phyloP scores from a whole-genome alignment of 2,329 filamentous ascomycete species.

The Fusarium azukiicola region DNA sequence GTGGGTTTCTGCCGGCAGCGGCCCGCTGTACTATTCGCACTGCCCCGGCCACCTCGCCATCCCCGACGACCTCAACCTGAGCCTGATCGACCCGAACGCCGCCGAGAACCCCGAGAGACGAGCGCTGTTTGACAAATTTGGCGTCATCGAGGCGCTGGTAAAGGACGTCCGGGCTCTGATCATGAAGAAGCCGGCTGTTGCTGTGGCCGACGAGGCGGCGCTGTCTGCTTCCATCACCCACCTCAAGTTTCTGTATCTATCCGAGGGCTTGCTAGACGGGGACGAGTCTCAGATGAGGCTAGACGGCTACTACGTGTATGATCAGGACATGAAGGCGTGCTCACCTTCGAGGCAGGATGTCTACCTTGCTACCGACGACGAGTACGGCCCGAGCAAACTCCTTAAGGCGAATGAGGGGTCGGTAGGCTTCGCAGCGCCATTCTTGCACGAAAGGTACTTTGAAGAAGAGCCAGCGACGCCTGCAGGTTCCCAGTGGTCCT shows the following conservation, averaged over 20 bases:
- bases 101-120: slow-evolving; percentile 33
- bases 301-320: slow-evolving; percentile 18
- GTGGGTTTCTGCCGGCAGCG: slow-evolving; percentile 40
- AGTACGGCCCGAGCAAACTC: slow-evolving; percentile 32
- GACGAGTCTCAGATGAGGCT: background rate
- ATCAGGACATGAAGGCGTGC: slow-evolving; percentile 16
- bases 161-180: slow-evolving; percentile 37
- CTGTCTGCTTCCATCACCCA: slow-evolving; percentile 30
- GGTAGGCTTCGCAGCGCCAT: background rate
- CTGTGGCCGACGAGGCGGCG: background rate
- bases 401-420: slow-evolving; percentile 14
- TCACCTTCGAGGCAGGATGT: slow-evolving; percentile 12
- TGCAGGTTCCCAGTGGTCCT: slow-evolving; percentile 15
- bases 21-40: slow-evolving; percentile 40
- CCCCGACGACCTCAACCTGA: slow-evolving; percentile 34
- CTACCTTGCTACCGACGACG: slow-evolving; percentile 40
- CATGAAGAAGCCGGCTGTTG: background rate
- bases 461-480: slow-evolving; percentile 28
- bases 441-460: slow-evolving; percentile 38
- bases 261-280: slow-evolving; percentile 24
- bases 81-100: slow-evolving; percentile 34
- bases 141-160: slow-evolving; percentile 29
- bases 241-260: slow-evolving; percentile 46
- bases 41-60: slow-evolving; percentile 28
- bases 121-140: slow-evolving; percentile 39